Evolutionary conservation across 2,329 filamentous ascomycete genomes (phyloP).

Genomic region (Phoma herbarum): DNA sequence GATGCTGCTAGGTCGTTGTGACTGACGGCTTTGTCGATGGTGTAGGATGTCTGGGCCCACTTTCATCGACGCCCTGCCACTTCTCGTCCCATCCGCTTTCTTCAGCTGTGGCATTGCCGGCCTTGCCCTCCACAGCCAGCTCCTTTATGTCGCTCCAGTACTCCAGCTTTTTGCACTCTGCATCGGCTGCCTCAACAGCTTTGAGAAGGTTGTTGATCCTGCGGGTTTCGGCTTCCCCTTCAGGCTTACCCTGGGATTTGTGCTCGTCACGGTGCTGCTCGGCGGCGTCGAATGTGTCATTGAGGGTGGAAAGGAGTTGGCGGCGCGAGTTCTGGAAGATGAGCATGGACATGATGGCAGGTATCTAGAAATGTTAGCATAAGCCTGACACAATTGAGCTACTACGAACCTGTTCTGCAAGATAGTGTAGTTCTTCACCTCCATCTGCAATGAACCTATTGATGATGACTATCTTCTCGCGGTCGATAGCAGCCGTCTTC

Average conservation of each 20-base stretch:
- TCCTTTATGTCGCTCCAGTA: constrained; percentile 80
- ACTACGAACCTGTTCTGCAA: constrained; percentile 66
- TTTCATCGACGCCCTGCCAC: constrained; percentile 52
- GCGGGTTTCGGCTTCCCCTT: constrained; percentile 58
- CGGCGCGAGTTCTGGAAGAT: constrained; percentile 89
- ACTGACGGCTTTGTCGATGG: constrained; percentile 3
- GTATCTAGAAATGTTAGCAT: constrained; percentile 40
- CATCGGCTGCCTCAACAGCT: constrained; percentile 78
- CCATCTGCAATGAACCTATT: constrained; percentile 82
- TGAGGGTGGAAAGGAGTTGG: constrained; percentile 76
- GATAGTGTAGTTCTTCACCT: constrained; percentile 73
- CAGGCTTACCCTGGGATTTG: constrained; percentile 51
- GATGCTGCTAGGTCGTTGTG: background rate
- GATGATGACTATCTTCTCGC: constrained; percentile 87
- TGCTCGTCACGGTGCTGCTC: constrained; percentile 60
- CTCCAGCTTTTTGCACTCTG: constrained; percentile 80
- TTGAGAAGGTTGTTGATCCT: constrained; percentile 74
- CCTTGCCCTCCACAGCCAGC: constrained; percentile 51
- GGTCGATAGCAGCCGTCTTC: constrained; percentile 77
- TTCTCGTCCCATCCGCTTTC: constrained; percentile 48
- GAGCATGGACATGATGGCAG: constrained; percentile 68
- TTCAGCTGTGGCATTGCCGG: constrained; percentile 44
- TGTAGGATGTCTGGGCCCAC: constrained; percentile 44
- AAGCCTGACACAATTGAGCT: background rate
- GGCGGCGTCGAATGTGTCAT: constrained; percentile 62